Evolutionary conservation across 805 yeast species (phyloP).

Genomic region (Diddensiella transvaalensis): DNA sequence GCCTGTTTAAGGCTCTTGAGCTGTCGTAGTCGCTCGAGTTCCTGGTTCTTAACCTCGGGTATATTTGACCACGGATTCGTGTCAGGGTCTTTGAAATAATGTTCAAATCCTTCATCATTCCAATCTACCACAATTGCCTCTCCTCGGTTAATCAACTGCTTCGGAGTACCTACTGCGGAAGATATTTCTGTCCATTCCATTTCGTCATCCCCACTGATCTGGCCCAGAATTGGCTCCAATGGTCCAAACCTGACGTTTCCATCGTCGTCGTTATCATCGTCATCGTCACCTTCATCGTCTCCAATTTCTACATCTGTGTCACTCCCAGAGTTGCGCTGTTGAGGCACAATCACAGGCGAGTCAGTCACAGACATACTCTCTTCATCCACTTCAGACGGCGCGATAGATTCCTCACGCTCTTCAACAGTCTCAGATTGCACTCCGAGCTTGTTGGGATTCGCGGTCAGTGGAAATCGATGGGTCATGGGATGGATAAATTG

Average conservation of each 20-base stretch:
- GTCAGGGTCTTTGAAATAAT: neutral
- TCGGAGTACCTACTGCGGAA: neutral
- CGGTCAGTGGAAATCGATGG: neutral
- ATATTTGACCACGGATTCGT: conserved; percentile 5
- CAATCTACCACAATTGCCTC: conserved; percentile 24
- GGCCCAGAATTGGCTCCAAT: neutral
- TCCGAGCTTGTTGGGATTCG: neutral
- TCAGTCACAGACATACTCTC: neutral
- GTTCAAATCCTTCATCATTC: conserved; percentile 10
- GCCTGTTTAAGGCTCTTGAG: conserved; percentile 26
- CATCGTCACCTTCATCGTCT: conserved; percentile 3
- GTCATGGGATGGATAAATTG: conserved; percentile 3
- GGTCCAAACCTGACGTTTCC: neutral
- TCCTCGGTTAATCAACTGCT: conserved; percentile 7
- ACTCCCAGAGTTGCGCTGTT: neutral
- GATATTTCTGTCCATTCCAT: neutral
- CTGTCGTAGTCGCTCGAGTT: conserved; percentile 15
- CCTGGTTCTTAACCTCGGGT: conserved; percentile 16
- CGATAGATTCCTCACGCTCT: neutral
- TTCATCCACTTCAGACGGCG: neutral
- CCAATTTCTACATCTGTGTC: neutral
- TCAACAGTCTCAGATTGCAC: neutral
- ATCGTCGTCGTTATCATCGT: conserved; percentile 1
- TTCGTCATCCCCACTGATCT: neutral
- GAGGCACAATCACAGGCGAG: neutral